A percentile compares a stretch with the other conserved stretches of the same genome.
phyloP scores from a whole-genome alignment of 352 stramenopile genomes.

The Globisporangium spiculum region DNA sequence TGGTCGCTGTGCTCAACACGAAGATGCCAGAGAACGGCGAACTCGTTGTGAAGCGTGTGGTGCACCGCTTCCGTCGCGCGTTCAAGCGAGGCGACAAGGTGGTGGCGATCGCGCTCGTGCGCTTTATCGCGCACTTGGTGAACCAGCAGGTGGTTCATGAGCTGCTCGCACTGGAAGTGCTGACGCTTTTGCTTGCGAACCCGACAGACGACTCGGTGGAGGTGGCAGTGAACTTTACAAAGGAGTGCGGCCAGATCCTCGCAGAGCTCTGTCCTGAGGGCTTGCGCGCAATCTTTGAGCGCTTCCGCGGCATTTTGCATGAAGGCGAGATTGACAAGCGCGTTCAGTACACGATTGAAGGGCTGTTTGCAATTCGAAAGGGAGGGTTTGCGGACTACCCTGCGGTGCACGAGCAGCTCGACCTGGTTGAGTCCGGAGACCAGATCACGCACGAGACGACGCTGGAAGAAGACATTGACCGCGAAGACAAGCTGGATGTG shows the following conservation, averaged over 20 bases:
- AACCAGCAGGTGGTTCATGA: conserved; percentile 99
- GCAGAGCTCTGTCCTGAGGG: conserved; percentile 84
- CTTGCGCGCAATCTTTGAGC: conserved; percentile 96
- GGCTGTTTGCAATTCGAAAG: conserved; percentile 96
- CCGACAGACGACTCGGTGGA: conserved; percentile 98
- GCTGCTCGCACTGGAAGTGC: conserved; percentile 95
- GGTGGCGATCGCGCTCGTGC: conserved; percentile 91
- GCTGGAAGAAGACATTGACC: conserved; percentile 96
- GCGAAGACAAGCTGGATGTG: conserved; percentile 95
- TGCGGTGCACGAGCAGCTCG: conserved; percentile 92
- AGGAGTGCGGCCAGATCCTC: conserved; percentile 92
- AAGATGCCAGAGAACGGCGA: conserved; percentile 99
- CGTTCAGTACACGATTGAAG: conserved; percentile 98
- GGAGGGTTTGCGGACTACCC: conserved; percentile 95
- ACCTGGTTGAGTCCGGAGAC: conserved; percentile 97
- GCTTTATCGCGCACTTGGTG: conserved; percentile 98
- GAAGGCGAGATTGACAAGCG: conserved; percentile 97
- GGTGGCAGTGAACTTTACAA: conserved; percentile 97
- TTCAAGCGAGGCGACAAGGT: conserved; percentile 98
- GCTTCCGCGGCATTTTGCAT: conserved; percentile 96
- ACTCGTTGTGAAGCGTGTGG: conserved; percentile 90
- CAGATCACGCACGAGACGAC: conserved; percentile 98
- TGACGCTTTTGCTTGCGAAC: conserved; percentile 96
- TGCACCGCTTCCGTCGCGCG: conserved; percentile 94
- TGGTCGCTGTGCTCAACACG: conserved; percentile 98